Evolutionary conservation across 2,329 filamentous ascomycete genomes (phyloP).

Genomic region (Blastomyces parvus): DNA sequence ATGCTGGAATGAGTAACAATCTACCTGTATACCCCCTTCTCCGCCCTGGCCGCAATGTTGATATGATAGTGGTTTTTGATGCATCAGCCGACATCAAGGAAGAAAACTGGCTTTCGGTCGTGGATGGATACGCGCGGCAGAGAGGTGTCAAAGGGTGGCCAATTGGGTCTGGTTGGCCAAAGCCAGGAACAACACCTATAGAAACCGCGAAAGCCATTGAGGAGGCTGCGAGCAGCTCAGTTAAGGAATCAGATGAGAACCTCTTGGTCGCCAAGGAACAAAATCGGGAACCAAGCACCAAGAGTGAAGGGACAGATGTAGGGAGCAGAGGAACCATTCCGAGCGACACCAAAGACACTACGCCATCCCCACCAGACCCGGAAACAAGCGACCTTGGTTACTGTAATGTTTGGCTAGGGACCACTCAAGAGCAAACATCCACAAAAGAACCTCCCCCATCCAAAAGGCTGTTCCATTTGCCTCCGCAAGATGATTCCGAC

Average conservation of each 20-base stretch:
- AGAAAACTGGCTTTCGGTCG: slow-evolving; percentile 93
- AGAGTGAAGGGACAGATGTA: slow-evolving; percentile 7
- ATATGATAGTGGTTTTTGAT: slow-evolving; percentile 87
- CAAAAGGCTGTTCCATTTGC: slow-evolving; percentile 38
- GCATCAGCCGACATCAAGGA: slow-evolving; percentile 86
- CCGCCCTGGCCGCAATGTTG: slow-evolving; percentile 76
- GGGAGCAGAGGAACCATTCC: slow-evolving; percentile 24
- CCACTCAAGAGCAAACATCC: slow-evolving; percentile 60
- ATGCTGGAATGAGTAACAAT: slow-evolving; percentile 98
- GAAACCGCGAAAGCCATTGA: slow-evolving; percentile 58
- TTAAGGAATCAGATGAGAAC: slow-evolving; percentile 54
- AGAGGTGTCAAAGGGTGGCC: slow-evolving; percentile 92
- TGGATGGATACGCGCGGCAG: slow-evolving; percentile 84
- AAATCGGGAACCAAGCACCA: slow-evolving; percentile 18
- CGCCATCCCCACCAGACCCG: slow-evolving; percentile 27
- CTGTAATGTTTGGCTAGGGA: slow-evolving; percentile 85
- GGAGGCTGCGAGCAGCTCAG: slow-evolving; percentile 53
- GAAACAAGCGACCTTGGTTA: slow-evolving; percentile 57
- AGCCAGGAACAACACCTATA: slow-evolving; percentile 47
- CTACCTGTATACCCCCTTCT: slow-evolving; percentile 90
- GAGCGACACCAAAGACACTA: slow-evolving; percentile 39
- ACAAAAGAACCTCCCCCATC: slow-evolving; percentile 45
- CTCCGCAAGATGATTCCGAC: slow-evolving; percentile 44
- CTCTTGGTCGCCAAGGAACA: slow-evolving; percentile 49
- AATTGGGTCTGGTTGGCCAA: slow-evolving; percentile 76